Evolutionary conservation across 768 basidiomycete species (phyloP), one percentile per base, ranked within the genome.

Genomic region (Thelephora ganbajun): DNA sequence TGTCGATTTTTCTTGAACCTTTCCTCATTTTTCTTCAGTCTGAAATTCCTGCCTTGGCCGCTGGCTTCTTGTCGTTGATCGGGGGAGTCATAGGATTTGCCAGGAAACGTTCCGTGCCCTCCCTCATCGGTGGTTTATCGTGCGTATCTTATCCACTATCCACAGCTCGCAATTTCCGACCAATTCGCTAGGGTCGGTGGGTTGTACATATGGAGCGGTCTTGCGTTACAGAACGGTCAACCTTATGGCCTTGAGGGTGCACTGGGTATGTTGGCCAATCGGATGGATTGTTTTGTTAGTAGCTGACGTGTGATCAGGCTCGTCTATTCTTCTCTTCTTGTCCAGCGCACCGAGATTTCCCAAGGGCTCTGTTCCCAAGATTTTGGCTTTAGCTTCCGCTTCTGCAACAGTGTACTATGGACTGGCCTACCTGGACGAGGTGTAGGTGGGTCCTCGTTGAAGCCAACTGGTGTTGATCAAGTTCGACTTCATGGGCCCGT

Each of bases 41-140:
- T 63, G 85, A 85, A 37, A 76, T 83, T 65, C 86, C 87, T 56
- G 82, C 86, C 44, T 82, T 79, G 63, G 64, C 76, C 37, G 85
- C 88, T 72, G 83, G 86, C 49, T 72, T 65, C 47, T 66, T 90
- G 52, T 89, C 86, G 61, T 66, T 87, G 53, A 69, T 83, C 36
- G 88, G 88, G 11, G 88, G 88, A 19, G 49, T 84, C 36, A 77
- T 79, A 37, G 88, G 84, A 26, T 87, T 76, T 52, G 75, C 68
- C 6, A 70, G 75, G 54, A 84, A 80, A 50, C 74, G 80, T 19
- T 90, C 86, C 30, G 67, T 90, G 26, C 89, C 88, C 5, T 90
- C 89, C 11, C 61, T 91, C 36, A 76, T 90, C 16, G 88, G 88
- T 49, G 88, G 88, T 35, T 73, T 87, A 39, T 71, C 80, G 86